phyloP scores from a whole-genome alignment of 768 basidiomycete genomes.

The Termitomyces sp. region DNA sequence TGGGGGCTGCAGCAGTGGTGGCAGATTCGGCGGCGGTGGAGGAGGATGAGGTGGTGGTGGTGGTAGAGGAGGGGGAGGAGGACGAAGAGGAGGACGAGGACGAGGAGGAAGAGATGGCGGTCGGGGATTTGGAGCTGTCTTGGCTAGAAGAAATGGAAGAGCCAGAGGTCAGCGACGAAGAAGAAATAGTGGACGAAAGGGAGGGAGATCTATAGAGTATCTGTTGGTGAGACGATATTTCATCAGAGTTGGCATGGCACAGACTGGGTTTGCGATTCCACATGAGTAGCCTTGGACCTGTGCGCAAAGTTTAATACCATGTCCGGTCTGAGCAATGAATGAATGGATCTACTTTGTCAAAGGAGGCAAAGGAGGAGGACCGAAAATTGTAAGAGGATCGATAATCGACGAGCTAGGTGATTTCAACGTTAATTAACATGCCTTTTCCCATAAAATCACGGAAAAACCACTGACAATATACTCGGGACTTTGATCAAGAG shows the following conservation, averaged over 20 bases:
- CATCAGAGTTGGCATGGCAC: neutral
- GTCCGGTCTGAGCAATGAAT: neutral
- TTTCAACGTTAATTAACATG: neutral
- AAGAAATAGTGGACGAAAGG: neutral
- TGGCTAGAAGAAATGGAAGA: neutral
- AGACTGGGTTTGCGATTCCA: slow-evolving; percentile 4
- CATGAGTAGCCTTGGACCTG: neutral
- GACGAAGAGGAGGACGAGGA: slow-evolving; percentile 4
- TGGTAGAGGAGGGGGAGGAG: slow-evolving; percentile 4
- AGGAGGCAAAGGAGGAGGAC: no score
- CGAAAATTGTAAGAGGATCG: neutral
- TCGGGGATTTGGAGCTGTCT: neutral
- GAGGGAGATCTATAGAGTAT: neutral
- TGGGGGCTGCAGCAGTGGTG: slow-evolving; percentile 5
- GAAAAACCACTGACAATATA: slow-evolving; percentile 2
- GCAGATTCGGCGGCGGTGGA: slow-evolving; percentile 2
- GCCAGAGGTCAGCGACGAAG: neutral
- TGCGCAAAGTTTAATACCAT: neutral
- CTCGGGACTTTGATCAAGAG: neutral
- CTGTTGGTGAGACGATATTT: neutral
- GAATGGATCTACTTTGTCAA: neutral
- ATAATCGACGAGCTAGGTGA: neutral
- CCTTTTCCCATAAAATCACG: neutral
- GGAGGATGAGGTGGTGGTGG: neutral
- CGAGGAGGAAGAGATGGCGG: slow-evolving; percentile 1